A percentile compares a stretch with the other conserved stretches of the same genome.
phyloP scores from a whole-genome alignment of 495 filamentous ascomycete genomes.

The Lepidopterella palustris region DNA sequence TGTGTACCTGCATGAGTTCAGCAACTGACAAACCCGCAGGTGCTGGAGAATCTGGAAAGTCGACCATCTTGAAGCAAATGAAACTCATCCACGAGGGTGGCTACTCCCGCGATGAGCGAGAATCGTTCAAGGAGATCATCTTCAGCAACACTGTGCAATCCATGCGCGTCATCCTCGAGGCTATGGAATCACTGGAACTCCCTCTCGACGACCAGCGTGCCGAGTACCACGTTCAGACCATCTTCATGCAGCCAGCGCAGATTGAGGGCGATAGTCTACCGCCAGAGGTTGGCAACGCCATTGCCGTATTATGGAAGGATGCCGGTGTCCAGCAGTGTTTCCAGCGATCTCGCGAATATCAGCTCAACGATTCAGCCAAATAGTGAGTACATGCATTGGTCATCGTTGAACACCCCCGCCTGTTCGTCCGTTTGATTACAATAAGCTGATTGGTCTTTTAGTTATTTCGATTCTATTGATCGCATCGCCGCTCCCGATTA shows the following conservation, averaged over 20 bases:
- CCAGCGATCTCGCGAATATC: constrained; percentile 88
- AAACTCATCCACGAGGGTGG: constrained; percentile 93
- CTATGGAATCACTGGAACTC: constrained; percentile 71
- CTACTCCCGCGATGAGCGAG: constrained; percentile 83
- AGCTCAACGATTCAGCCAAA: constrained; percentile 86
- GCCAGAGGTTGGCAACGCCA: constrained; percentile 72
- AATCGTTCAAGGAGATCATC: constrained; percentile 89
- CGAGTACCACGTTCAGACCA: constrained; percentile 66
- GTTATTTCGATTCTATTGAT: constrained; percentile 88
- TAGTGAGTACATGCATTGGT: constrained; percentile 58
- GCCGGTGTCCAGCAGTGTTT: constrained; percentile 78
- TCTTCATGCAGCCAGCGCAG: constrained; percentile 35
- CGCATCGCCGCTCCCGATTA: constrained; percentile 81
- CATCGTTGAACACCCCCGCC: constrained; percentile 23
- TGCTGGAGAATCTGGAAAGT: constrained; percentile 96
- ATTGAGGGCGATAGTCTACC: constrained; percentile 39
- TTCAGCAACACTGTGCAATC: constrained; percentile 71
- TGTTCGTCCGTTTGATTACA: background rate
- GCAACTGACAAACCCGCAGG: constrained; percentile 48
- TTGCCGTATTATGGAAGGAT: constrained; percentile 81
- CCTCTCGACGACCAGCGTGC: constrained; percentile 67
- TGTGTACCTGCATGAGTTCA: background rate
- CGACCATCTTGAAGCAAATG: constrained; percentile 98
- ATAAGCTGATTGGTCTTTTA: constrained; percentile 36
- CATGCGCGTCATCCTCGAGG: constrained; percentile 69